Evolutionary conservation across 257 asterid species (phyloP), one percentile per base, ranked within the genome.

Genomic region (Prunella vulgaris): DNA sequence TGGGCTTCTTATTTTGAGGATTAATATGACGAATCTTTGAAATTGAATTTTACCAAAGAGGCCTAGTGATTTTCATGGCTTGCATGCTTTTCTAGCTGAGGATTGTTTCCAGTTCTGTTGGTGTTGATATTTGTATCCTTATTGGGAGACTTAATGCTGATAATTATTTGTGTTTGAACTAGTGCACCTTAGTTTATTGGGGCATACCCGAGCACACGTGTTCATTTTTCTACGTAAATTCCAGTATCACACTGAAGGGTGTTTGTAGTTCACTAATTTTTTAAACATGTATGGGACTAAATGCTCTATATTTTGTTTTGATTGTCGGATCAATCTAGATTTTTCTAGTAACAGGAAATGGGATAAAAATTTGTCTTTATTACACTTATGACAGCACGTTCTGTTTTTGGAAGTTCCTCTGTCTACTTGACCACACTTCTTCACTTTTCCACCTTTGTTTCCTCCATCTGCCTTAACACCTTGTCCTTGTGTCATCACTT

Each of bases 51-150:
- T 35, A 20, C 25, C 14, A 22, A n/a, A 28, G 52, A 44, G 59
- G 18, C 27, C 18, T 57, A 60, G 52, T 24, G 63, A 59, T 3
- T 64, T 25, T 14, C 33, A 12, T 64, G 54, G 24, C 46, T 64
- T 64, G 64, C 74, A 58, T 32, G 71, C 54, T 68, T 42, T 64
- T 38, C 53, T 38, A 20, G 10, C 30, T 52, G 46, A 22, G 60
- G n/a, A 63, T 52, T 3, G 15, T 62, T 53, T 35, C 38, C 72
- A 22, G 52, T 59, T 48, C 18, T 6, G 33, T 10, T 68, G 52
- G 10, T 7, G 48, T 46, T 56, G 6, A 49, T 63, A 22, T 68
- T 20, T 40, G 15, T 20, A 44, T 54, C 28, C 54, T 7, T 49
- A 27, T 30, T 32, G 64, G 42, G 63, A 69, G 22, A 40, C n/a